A percentile compares a stretch with the other conserved stretches of the same genome.
Conservation (phyloP, 768 basidiomycete genomes). For the Melanogaster broomeanus region DNA sequence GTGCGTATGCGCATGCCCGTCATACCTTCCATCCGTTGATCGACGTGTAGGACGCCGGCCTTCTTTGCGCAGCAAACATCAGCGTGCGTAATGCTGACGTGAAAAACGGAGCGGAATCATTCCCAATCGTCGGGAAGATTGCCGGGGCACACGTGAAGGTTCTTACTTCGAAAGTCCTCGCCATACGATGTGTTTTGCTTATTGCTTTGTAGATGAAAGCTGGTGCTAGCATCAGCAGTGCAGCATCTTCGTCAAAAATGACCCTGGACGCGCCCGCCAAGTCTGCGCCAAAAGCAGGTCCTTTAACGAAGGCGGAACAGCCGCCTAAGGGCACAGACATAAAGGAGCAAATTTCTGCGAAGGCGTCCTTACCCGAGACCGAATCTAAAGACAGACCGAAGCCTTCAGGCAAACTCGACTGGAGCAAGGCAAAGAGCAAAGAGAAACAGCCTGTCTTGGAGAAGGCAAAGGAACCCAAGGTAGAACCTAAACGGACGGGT, state of each 20-base stretch:
- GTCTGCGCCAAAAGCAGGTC: conserved; percentile 10
- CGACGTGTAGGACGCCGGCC: conserved; percentile 42
- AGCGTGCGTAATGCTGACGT: conserved; percentile 36
- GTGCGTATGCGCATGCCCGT: conserved; percentile 22
- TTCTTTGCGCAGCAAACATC: conserved; percentile 38
- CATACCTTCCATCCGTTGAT: neutral
- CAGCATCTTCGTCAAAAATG: conserved; percentile 45
- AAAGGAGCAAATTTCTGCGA: conserved; percentile 26
- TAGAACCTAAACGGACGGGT: neutral
- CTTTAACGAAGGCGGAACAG: conserved; percentile 12
- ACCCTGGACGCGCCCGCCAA: conserved; percentile 36
- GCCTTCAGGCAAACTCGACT: conserved; percentile 56
- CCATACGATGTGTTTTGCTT: neutral
- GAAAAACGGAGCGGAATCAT: conserved; percentile 16
- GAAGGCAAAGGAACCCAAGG: conserved; percentile 14
- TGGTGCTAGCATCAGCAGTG: conserved; percentile 1
- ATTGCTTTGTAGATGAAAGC: conserved; percentile 16
- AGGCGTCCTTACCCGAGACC: conserved; percentile 16
- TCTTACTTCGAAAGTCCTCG: neutral
- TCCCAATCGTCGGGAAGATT: conserved; percentile 43
- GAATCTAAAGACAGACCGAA: conserved; percentile 33
- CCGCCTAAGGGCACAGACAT: conserved; percentile 22
- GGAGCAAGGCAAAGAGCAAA: conserved; percentile 59
- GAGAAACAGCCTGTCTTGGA: conserved; percentile 20
- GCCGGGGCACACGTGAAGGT: conserved; percentile 50